phyloP scores from a whole-genome alignment of 306 rosid species.

The Medicago truncatula region DNA sequence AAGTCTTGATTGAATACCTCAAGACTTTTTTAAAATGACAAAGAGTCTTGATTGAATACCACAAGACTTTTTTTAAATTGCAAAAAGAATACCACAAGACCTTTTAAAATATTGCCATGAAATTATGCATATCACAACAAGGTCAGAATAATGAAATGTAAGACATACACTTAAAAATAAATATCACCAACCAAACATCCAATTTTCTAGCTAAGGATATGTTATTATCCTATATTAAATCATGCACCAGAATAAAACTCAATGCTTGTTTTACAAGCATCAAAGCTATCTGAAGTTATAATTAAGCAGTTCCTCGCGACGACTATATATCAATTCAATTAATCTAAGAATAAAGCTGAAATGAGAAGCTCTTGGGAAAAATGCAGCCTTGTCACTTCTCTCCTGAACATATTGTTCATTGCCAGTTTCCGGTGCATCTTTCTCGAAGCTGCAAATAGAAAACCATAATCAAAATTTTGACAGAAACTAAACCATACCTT shows the following conservation, averaged over 20 bases:
- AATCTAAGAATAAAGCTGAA: constrained; percentile 58
- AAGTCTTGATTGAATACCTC: no score
- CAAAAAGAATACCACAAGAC: no score
- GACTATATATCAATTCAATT: background rate
- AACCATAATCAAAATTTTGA: constrained; percentile 21
- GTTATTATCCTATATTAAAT: background rate
- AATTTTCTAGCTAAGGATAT: constrained; percentile 1
- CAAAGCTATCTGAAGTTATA: background rate
- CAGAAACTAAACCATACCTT: background rate
- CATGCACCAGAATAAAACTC: constrained; percentile 39
- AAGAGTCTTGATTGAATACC: no score
- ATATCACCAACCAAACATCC: constrained; percentile 21
- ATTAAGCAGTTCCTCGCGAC: constrained; percentile 30
- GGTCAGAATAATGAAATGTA: background rate
- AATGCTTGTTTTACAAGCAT: constrained; percentile 11
- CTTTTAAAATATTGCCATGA: constrained; percentile 11
- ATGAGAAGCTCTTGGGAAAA: constrained; percentile 63
- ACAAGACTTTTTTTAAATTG: no score
- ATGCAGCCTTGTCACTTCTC: constrained; percentile 62
- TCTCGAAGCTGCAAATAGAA: constrained; percentile 51
- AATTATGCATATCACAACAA: background rate
- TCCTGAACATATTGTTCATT: constrained; percentile 56
- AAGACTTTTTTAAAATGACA: no score
- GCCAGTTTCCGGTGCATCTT: constrained; percentile 36
- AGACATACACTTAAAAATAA: background rate